Evolutionary conservation across 768 basidiomycete species (phyloP), one percentile per base, ranked within the genome.

Genomic region (Nidularia pulvinata): DNA sequence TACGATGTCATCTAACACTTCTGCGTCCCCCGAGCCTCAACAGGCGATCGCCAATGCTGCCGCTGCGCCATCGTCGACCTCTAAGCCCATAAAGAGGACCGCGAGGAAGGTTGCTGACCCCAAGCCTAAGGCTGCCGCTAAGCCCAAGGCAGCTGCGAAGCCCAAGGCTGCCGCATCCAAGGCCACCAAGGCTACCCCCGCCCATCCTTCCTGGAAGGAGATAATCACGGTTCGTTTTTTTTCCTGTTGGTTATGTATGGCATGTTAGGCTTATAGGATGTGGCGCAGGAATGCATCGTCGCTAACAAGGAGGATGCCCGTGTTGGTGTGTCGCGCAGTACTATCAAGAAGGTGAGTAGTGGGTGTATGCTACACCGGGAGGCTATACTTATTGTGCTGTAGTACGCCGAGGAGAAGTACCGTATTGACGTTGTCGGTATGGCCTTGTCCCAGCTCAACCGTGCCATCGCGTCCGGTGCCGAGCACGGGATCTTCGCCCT

Each of bases 351-450:
- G 81, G 87, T 90, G 54, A 59, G 81, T 54, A 34, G 32, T 39
- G 10, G 30, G n/a, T 48, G 39, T 34, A 16, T 34, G 22, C 49
- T 46, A 32, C 10, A 10, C 55, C 19, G 34, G 33, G n/a, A n/a
- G n/a, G n/a, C n/a, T 39, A 51, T 63, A 54, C 63, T 61, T 6
- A 66, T 43, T 42, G 34, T 55, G 49, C 44, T 54, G 11, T 56
- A 94, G 91, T 96, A 74, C 69, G 87, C 95, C 48, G 89, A 93
- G 68, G 85, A 91, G 60, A 84, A 80, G 60, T 95, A 93, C 77
- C 79, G 83, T 57, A 71, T 96, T 57, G 84, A 86, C 60, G 82
- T 88, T 59, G 84, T 77, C 49, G 77, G 84, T 46, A 73, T 84
- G 30, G 87, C 91, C 70, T 69, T 80, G 61, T 84, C 79, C 55